phyloP scores from a whole-genome alignment of 2,329 filamentous ascomycete species.

The Aschersonia sp. region DNA sequence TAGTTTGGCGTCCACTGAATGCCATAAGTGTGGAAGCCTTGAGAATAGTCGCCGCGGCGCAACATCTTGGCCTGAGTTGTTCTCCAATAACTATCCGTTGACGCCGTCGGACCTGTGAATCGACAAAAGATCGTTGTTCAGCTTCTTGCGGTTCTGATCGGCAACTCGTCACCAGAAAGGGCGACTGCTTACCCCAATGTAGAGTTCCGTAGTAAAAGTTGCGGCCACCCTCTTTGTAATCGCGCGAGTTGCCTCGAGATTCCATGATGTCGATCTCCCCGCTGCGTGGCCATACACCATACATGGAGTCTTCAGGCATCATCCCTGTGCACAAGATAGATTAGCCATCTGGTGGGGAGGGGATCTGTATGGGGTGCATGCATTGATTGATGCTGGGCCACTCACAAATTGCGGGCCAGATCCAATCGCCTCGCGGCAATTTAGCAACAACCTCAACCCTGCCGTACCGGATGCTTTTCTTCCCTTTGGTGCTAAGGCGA shows the following conservation, averaged over 20 bases:
- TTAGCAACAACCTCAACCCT: constrained; percentile 37
- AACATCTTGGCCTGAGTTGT: constrained; percentile 18
- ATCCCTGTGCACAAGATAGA: constrained; percentile 18
- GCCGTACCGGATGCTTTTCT: constrained; percentile 8
- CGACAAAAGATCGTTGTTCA: neutral
- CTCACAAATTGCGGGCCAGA: constrained; percentile 33
- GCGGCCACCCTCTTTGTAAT: constrained; percentile 27
- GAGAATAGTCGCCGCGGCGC: constrained; percentile 22
- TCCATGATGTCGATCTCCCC: constrained; percentile 41
- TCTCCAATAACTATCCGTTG: constrained; percentile 17
- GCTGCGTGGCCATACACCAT: constrained; percentile 34
- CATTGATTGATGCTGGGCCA: neutral
- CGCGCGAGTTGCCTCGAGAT: constrained; percentile 20
- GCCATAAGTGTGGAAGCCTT: constrained; percentile 34
- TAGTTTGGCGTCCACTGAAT: constrained; percentile 37
- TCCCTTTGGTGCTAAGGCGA: constrained; percentile 23
- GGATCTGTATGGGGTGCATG: neutral
- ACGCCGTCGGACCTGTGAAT: constrained; percentile 9
- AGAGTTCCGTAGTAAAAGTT: constrained; percentile 27
- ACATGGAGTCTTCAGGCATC: constrained; percentile 31
- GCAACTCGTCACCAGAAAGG: neutral
- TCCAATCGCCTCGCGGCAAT: constrained; percentile 37
- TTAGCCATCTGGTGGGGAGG: neutral
- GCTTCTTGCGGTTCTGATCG: too few species aligned
- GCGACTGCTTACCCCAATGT: constrained; percentile 26